Evolutionary conservation across 352 stramenopile species (phyloP).

Genomic region (Stramenopiles sp.): DNA sequence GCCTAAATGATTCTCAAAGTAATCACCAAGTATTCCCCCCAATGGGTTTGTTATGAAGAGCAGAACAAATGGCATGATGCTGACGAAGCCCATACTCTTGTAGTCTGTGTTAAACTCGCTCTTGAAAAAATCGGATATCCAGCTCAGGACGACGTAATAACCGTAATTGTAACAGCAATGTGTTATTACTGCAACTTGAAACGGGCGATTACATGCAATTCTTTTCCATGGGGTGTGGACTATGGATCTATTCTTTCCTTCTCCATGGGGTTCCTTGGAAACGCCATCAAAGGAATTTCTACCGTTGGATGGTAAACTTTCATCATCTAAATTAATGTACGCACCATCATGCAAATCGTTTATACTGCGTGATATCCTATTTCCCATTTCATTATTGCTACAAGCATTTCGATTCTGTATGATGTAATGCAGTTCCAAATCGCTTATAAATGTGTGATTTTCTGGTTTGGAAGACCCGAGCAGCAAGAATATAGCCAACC

Average conservation of each 20-base stretch:
- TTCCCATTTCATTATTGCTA: too few relatives aligned
- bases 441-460: neutral
- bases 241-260: neutral
- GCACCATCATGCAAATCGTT: too few relatives aligned
- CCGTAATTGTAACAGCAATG: neutral
- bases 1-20: neutral
- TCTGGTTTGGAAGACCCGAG: neutral
- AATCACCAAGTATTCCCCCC: neutral
- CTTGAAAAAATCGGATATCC: neutral
- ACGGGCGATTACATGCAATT: neutral
- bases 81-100: neutral
- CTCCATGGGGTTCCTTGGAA: neutral
- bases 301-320: conserved; percentile 6
- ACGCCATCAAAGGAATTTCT: too few relatives aligned
- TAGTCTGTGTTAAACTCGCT: neutral
- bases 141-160: neutral
- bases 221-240: neutral
- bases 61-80: neutral
- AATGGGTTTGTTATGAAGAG: neutral
- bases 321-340: too few relatives aligned
- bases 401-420: too few relatives aligned
- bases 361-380: too few relatives aligned
- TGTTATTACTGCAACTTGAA: neutral
- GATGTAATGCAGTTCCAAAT: neutral
- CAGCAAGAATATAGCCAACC: neutral